Evolutionary conservation across 495 filamentous ascomycete genomes (phyloP), one percentile per base, ranked within the genome.

Genomic region (Chaetomium cochliodes): DNA sequence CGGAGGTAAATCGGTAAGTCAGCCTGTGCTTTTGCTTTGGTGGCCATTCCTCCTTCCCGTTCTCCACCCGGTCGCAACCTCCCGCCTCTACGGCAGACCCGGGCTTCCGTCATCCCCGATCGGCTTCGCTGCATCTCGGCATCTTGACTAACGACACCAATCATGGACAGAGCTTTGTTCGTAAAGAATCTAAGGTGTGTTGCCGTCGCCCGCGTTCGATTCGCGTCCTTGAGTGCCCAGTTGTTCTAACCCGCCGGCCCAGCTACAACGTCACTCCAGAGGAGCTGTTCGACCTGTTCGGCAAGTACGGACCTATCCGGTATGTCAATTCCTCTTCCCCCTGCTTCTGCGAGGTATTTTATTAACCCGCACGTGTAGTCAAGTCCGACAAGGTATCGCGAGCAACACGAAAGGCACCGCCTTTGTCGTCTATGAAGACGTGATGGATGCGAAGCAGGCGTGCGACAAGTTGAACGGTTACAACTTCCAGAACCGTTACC

Each of bases 401-500:
- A 92, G 87, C 79, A 96, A 96, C 75, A 97, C 94, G 68, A 98
- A 98, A 77, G 94, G 94, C 72, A 98, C 94, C 30, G 93, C 92
- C 71, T 98, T 96, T 80, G 96, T 98, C 55, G 94, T 98, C 75
- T 98, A 96, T 82, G 96, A 98, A 77, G 96, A 98, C 81, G 96
- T 97, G 28, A 92, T 97, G 87, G 94, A 98, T 84, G 93, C 94
- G 66, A 98, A 98, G 81, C 86, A 90, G 78, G 96, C 94, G 71
- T 97, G 96, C 82, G 94, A 98, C 84, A 97, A 97, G 83, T 83
- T 98, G 73, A 98, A 98, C 81, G 94, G 94, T 73, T 98, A 96
- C 86, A 98, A 98, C 81, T 98, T 98, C 78, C 96, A 98, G 81
- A 96, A 93, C 83, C 92, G 94, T 75, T 98, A 98, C 80, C 92